Base-by-base conservation (phyloP, 495 filamentous ascomycete genomes). In the Hypoxylon intermedium region DNA sequence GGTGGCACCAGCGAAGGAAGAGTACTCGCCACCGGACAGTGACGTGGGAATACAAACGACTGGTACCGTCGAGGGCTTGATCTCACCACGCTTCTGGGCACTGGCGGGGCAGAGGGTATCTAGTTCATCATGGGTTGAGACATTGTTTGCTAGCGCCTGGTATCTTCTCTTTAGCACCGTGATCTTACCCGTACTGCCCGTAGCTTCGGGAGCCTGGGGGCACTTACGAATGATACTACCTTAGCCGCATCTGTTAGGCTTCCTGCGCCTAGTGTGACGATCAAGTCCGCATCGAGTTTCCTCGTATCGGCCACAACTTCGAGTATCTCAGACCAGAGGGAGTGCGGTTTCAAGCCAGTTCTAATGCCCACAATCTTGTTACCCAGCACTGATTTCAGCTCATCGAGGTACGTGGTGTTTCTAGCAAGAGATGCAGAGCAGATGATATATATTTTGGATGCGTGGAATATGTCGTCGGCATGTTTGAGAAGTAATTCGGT, bases 161-260 rank as follows among this genome's bases (percentile, higher is more conserved):
- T 50, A 9, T 15, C 2, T 6, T 28, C 11, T 13, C 15, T 33
- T 63, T 50, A 59, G 61, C 50, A 34, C 18, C 11, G 16, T 15
- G 9, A 28, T 30, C 33, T 15, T 44, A 24, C 6, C 33, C 47
- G 6, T 50, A 36, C 4, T 21, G 6, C 24, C 0, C 6, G 2
- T 20, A 9, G 30, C 15, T 15, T 6, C 15, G 6, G 18, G 24
- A n/a, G n/a, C n/a, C n/a, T n/a, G 26, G 45, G 30, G 21, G 31
- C 4, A 63, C 74, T 41, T 68, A 85, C 84, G 19, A 84, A 68
- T 16, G 74, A 70, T 64, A 83, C 66, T 23, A 86, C 74, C 70
- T 86, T 88, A 6, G 81, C 82, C 0, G 73, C 80, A 65, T 88
- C 85, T 4, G 82, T 85, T 54, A 86, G 59, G 42, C 80, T 84